phyloP scores from a whole-genome alignment of 768 basidiomycete genomes.

The Trametes punicea region DNA sequence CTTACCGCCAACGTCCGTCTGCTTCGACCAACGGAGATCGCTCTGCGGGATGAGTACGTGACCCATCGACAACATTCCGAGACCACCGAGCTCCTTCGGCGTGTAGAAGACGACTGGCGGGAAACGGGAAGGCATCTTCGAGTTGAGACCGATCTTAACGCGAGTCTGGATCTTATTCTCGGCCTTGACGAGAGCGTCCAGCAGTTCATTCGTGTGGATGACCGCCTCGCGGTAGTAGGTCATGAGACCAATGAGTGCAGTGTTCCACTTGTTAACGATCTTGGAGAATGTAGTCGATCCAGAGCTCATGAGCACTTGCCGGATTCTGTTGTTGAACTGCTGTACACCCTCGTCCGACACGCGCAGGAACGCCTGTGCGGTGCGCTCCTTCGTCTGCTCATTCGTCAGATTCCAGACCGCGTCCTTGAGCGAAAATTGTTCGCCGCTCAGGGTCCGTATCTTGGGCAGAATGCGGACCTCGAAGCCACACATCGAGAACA shows the following conservation, averaged over 20 bases:
- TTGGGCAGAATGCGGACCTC: constrained; percentile 97
- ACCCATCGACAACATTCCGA: constrained; percentile 99
- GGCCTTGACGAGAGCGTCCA: constrained; percentile 95
- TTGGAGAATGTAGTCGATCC: constrained; percentile 99
- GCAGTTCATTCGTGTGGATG: constrained; percentile 93
- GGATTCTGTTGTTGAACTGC: constrained; percentile 96
- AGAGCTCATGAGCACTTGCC: constrained; percentile 97
- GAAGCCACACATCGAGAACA: constrained; percentile 99
- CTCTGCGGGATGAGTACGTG: constrained; percentile 98
- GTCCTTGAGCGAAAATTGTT: constrained; percentile 95
- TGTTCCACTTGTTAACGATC: constrained; percentile 99
- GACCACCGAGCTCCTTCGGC: constrained; percentile 96
- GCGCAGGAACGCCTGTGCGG: constrained; percentile 95
- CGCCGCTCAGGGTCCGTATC: constrained; percentile 91
- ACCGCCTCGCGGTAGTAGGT: constrained; percentile 98
- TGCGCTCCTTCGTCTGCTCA: constrained; percentile 95
- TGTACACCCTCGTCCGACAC: constrained; percentile 98
- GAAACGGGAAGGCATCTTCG: constrained; percentile 99
- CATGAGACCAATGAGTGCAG: constrained; percentile 92
- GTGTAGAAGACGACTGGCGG: constrained; percentile 96
- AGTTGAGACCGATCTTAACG: constrained; percentile 99
- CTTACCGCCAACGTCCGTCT: constrained; percentile 89
- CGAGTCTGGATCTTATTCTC: constrained; percentile 99
- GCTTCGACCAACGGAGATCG: constrained; percentile 96
- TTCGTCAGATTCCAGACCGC: constrained; percentile 97